Conservation (phyloP, 495 filamentous ascomycete genomes). For the Hyaloscypha variabilis region DNA sequence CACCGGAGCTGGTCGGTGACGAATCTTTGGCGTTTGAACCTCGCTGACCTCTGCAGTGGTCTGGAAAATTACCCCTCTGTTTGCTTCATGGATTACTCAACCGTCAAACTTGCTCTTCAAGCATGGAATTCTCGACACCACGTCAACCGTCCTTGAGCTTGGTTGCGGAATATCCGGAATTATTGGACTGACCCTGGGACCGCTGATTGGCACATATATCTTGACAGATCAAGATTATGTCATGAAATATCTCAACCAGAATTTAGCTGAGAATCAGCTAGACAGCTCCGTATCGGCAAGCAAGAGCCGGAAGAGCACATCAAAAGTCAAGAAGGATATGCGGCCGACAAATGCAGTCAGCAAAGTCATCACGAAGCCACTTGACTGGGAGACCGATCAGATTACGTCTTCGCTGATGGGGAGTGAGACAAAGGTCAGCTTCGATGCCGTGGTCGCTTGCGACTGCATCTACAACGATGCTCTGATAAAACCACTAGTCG, state of each 20-base stretch:
- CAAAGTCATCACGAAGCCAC: constrained; percentile 50
- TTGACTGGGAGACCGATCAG: constrained; percentile 73
- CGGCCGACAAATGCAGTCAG: constrained; percentile 16
- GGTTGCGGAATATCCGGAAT: constrained; percentile 86
- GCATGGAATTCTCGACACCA: constrained; percentile 50
- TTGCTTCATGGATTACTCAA: constrained; percentile 79
- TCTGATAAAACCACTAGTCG: constrained; percentile 79
- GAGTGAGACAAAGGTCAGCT: constrained; percentile 33
- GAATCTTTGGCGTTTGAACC: background rate
- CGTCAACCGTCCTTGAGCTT: constrained; percentile 73
- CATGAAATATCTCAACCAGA: constrained; percentile 69
- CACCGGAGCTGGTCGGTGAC: constrained; percentile 77
- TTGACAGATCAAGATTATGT: constrained; percentile 92
- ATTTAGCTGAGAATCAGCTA: constrained; percentile 65
- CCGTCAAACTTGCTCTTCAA: constrained; percentile 66
- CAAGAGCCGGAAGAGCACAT: constrained; percentile 33
- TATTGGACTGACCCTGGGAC: constrained; percentile 65
- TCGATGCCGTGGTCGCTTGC: constrained; percentile 75
- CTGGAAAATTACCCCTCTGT: constrained; percentile 89
- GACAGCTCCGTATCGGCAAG: constrained; percentile 5
- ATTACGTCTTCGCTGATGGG: constrained; percentile 43
- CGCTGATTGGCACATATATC: constrained; percentile 65
- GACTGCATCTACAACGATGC: constrained; percentile 91
- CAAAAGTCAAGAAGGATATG: constrained; percentile 29
- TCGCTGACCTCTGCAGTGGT: constrained; percentile 54